Conservation (phyloP, 163 green algal species). For the Botryococcus braunii region DNA sequence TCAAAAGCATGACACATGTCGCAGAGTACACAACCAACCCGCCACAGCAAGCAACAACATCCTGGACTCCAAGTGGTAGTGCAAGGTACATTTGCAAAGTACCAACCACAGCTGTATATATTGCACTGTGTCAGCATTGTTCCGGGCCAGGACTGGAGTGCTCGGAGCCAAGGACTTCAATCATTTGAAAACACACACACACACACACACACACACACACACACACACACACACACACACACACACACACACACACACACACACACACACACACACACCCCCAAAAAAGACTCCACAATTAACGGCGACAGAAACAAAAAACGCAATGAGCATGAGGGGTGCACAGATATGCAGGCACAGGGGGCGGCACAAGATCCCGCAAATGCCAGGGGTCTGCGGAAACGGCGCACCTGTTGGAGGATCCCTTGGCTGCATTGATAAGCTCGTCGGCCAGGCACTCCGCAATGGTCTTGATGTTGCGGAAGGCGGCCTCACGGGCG, state of each 20-base stretch:
- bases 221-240: not conserved
- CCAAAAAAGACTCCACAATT: not conserved
- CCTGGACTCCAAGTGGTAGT: not conserved
- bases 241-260: not conserved
- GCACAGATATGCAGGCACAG: not conserved
- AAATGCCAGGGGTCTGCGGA: not conserved
- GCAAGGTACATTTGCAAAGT: not conserved
- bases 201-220: too few species aligned
- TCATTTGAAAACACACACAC: too few species aligned
- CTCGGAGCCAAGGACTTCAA: too few species aligned
- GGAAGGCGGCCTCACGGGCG: conserved; percentile 91
- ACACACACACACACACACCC: not conserved
- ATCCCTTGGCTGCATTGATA: conserved; percentile 99
- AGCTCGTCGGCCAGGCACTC: conserved; percentile 99
- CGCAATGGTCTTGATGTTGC: conserved; percentile 99
- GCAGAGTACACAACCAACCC: not conserved
- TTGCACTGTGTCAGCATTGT: too few species aligned
- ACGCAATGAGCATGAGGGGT: not conserved
- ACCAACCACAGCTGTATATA: too few species aligned
- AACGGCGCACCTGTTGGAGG: conserved; percentile 80
- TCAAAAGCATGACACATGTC: not conserved
- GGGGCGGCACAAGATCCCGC: not conserved
- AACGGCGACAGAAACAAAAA: not conserved
- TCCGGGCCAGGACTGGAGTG: too few species aligned
- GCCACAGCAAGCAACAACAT: not conserved